Conservation (phyloP, 2,329 filamentous ascomycete species). For the Talaromyces sp. region DNA sequence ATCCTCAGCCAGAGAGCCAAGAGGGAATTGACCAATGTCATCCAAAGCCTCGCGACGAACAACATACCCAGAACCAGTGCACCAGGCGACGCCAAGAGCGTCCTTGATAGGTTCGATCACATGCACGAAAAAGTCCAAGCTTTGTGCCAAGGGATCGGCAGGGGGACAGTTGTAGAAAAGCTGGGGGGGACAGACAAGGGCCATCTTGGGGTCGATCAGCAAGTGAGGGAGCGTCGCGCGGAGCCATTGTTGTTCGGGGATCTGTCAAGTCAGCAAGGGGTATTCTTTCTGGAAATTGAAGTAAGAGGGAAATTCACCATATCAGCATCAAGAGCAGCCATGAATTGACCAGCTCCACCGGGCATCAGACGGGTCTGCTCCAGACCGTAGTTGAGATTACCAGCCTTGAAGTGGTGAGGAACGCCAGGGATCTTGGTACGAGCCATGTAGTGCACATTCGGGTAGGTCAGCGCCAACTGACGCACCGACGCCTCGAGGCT, state of each 20-base stretch:
- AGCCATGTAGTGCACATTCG: constrained; percentile 44
- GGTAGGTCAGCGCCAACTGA: constrained; percentile 33
- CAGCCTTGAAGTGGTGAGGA: constrained; percentile 59
- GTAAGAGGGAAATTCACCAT: constrained; percentile 44
- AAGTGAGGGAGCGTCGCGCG: constrained; percentile 59
- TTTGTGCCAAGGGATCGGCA: constrained; percentile 58
- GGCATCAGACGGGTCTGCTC: constrained; percentile 51
- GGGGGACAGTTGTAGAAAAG: constrained; percentile 62
- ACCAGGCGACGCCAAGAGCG: constrained; percentile 55
- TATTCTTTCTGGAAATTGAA: background rate
- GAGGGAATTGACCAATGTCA: constrained; percentile 60
- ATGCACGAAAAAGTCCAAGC: constrained; percentile 58
- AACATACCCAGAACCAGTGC: constrained; percentile 62
- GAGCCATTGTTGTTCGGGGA: constrained; percentile 60
- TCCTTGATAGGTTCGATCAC: constrained; percentile 49
- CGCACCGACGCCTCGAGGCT: constrained; percentile 35
- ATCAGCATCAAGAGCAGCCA: constrained; percentile 64
- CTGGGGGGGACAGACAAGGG: constrained; percentile 59
- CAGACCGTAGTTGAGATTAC: constrained; percentile 61
- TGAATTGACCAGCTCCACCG: constrained; percentile 55
- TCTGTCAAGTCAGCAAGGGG: constrained; percentile 35
- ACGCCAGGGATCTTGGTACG: constrained; percentile 40
- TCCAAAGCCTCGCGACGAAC: constrained; percentile 59
- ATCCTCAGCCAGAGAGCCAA: constrained; percentile 60
- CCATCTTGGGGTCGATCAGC: constrained; percentile 55